phyloP scores from a whole-genome alignment of 2,329 filamentous ascomycete genomes.

The Sporothrix pseudoabietina region DNA sequence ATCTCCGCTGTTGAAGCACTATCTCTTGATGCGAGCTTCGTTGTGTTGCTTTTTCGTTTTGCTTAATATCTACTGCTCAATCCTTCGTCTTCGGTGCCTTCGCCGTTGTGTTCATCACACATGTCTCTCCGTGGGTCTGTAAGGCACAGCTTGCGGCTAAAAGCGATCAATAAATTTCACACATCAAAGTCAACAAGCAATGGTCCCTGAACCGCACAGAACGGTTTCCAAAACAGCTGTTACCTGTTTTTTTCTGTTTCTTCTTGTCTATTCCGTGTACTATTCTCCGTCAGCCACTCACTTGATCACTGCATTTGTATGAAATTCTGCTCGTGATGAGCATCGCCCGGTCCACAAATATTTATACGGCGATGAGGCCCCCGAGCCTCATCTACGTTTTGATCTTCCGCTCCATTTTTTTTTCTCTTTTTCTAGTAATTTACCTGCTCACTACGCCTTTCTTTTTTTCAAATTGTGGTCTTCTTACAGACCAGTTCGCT shows the following conservation, averaged over 20 bases:
- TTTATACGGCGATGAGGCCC: conserved; percentile 10
- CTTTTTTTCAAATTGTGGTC: neutral
- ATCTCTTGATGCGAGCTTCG: neutral
- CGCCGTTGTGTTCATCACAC: neutral
- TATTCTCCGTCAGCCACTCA: conserved; percentile 3
- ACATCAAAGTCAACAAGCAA: neutral
- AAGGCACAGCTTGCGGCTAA: conserved; percentile 5
- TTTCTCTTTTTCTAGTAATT: neutral
- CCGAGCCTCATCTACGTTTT: neutral
- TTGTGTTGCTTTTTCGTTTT: neutral
- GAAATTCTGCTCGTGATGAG: neutral
- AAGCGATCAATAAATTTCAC: conserved; percentile 7
- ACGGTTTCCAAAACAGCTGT: neutral
- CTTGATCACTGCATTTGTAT: neutral
- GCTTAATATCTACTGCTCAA: neutral
- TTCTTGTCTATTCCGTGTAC: neutral
- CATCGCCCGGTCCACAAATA: conserved; percentile 1
- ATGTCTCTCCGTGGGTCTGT: neutral
- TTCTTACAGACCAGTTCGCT: neutral
- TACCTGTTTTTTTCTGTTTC: conserved; percentile 15
- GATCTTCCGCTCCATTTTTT: conserved; percentile 1
- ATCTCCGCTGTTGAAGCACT: neutral
- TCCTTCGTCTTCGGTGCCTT: neutral
- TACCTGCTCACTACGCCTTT: neutral
- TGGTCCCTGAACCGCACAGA: neutral